These are phyloP conservation scores for Volvariella volvacea DNA, from an alignment of 1,284 basidiomycete genomes.

Conservation along the genomic window DNA sequence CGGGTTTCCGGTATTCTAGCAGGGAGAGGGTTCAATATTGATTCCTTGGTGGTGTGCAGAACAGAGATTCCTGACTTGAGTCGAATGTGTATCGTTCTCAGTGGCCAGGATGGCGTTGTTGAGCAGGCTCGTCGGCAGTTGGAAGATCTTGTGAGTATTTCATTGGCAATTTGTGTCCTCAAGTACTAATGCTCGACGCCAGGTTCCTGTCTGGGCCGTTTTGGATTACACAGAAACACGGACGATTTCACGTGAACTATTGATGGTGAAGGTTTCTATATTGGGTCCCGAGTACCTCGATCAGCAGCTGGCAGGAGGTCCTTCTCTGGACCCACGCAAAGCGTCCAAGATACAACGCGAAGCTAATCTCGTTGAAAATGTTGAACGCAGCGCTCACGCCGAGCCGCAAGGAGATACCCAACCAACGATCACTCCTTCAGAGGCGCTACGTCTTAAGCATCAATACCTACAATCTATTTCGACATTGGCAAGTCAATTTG, in stretches of 20 bases:
- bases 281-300: constrained; percentile 97
- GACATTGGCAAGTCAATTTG: constrained; percentile 83
- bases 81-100: constrained; percentile 97
- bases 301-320: constrained; percentile 76
- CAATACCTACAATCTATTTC: constrained; percentile 86
- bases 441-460: constrained; percentile 87
- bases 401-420: constrained; percentile 22
- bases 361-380: constrained; percentile 63
- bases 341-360: constrained; percentile 60
- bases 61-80: constrained; percentile 97
- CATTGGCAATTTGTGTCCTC: neutral
- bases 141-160: constrained; percentile 77
- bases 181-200: constrained; percentile 5
- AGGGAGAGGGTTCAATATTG: constrained; percentile 97
- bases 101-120: constrained; percentile 95
- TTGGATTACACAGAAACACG: constrained; percentile 92
- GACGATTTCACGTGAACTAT: constrained; percentile 82
- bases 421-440: constrained; percentile 60
- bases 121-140: constrained; percentile 94
- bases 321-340: constrained; percentile 68
- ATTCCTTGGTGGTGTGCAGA: constrained; percentile 96
- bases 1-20: constrained; percentile 97
- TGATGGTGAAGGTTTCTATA: constrained; percentile 91
- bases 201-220: constrained; percentile 98
- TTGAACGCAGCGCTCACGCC: constrained; percentile 53